A percentile compares a stretch with the other conserved stretches of the same genome.
Conservation (phyloP, 805 yeast species). For the Hanseniaspora lachancei region DNA sequence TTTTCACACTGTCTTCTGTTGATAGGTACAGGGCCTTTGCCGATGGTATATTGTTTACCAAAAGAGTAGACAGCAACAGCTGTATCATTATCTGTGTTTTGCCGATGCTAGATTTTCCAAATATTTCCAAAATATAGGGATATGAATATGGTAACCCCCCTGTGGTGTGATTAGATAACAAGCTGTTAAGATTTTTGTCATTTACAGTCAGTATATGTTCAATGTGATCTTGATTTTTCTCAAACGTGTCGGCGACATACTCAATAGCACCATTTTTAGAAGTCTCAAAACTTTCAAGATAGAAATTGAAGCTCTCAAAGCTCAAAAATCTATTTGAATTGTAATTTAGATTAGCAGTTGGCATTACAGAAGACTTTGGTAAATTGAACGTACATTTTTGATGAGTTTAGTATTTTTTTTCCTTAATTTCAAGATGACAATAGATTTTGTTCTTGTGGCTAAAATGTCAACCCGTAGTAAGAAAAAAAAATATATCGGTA, state of each 20-base stretch:
- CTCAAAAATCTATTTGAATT: background rate
- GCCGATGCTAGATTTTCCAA: slow-evolving; percentile 11
- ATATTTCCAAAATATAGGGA: slow-evolving; percentile 7
- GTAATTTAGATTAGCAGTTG: no score
- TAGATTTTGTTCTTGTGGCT: no score
- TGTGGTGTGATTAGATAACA: background rate
- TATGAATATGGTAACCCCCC: background rate
- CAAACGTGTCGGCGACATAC: background rate
- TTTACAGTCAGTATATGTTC: background rate
- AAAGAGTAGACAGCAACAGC: background rate
- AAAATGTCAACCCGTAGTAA: no score
- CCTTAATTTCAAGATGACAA: no score
- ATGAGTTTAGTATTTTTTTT: no score
- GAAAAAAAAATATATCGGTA: no score
- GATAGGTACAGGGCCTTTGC: slow-evolving; percentile 2
- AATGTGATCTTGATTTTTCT: background rate
- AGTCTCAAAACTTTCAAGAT: background rate
- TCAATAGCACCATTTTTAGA: background rate
- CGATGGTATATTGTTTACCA: background rate
- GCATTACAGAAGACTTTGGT: background rate
- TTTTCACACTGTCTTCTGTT: slow-evolving; percentile 9
- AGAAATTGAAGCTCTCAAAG: background rate
- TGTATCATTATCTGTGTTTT: slow-evolving; percentile 11
- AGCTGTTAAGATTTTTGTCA: background rate
- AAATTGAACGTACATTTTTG: background rate